Evolutionary conservation across 73 alveolate genomes (phyloP).

Genomic region (Paramecium primaurelia): DNA sequence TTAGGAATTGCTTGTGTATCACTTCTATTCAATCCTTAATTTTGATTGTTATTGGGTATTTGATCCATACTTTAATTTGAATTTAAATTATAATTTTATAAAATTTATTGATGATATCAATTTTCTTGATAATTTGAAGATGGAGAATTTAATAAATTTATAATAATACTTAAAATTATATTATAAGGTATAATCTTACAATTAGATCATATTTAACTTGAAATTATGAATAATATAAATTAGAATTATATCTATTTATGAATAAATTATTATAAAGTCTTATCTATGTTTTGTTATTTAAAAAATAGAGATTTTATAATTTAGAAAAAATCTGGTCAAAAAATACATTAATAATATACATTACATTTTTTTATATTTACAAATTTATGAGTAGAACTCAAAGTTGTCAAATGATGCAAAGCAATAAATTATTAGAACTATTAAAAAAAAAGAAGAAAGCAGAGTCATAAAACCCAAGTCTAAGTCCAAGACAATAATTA

Average conservation of each 20-base stretch:
- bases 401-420: background rate
- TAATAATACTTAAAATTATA: too few species aligned
- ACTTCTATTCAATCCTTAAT: background rate
- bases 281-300: too few species aligned
- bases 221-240: too few species aligned
- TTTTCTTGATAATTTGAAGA: too few species aligned
- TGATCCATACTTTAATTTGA: background rate
- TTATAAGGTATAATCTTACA: too few species aligned
- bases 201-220: too few species aligned
- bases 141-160: too few species aligned
- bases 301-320: background rate
- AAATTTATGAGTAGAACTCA: background rate
- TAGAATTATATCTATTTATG: too few species aligned
- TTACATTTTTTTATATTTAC: background rate
- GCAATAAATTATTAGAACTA: background rate
- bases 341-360: background rate
- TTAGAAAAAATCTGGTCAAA: background rate
- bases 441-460: slow-evolving; percentile 10
- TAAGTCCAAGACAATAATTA: background rate
- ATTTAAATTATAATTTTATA: too few species aligned
- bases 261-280: too few species aligned
- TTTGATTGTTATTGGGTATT: background rate
- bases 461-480: background rate
- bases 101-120: too few species aligned
- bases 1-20: background rate